A percentile compares a stretch with the other conserved stretches of the same genome.
phyloP scores from a whole-genome alignment of 2,329 filamentous ascomycete species.

The Lasiodiplodia sp. region DNA sequence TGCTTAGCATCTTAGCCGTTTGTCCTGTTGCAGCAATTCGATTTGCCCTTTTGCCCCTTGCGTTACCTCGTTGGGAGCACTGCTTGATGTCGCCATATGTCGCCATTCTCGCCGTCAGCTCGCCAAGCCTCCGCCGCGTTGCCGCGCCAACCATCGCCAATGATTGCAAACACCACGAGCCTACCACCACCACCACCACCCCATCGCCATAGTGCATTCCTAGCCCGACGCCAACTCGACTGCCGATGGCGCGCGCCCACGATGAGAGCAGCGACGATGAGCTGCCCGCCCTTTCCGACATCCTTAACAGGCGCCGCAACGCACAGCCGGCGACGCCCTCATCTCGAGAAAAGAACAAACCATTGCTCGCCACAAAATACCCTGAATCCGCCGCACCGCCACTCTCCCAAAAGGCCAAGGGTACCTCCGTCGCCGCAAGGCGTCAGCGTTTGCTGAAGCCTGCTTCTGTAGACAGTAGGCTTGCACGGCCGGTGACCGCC shows the following conservation, averaged over 20 bases:
- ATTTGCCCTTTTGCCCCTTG: constrained; percentile 14
- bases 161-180: background rate
- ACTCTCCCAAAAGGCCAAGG: constrained; percentile 36
- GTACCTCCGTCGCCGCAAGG: constrained; percentile 35
- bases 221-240: background rate
- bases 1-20: constrained; percentile 20
- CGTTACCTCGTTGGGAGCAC: constrained; percentile 17
- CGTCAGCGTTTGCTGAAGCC: constrained; percentile 45
- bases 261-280: constrained; percentile 27
- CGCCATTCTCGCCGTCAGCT: constrained; percentile 21
- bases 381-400: background rate
- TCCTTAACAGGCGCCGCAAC: constrained; percentile 8
- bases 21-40: constrained; percentile 23
- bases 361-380: too few relatives aligned
- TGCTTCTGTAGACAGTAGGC: constrained; percentile 41
- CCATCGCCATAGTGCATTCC: background rate
- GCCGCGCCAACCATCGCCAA: constrained; percentile 28
- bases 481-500: constrained; percentile 29
- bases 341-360: background rate
- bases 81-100: constrained; percentile 26
- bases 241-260: constrained; percentile 17
- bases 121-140: constrained; percentile 21
- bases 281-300: constrained; percentile 11
- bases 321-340: background rate
- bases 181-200: background rate